Evolutionary conservation across 2,329 filamentous ascomycete species (phyloP), one percentile per base, ranked within the genome.

Genomic region (Orbilia oligospora): DNA sequence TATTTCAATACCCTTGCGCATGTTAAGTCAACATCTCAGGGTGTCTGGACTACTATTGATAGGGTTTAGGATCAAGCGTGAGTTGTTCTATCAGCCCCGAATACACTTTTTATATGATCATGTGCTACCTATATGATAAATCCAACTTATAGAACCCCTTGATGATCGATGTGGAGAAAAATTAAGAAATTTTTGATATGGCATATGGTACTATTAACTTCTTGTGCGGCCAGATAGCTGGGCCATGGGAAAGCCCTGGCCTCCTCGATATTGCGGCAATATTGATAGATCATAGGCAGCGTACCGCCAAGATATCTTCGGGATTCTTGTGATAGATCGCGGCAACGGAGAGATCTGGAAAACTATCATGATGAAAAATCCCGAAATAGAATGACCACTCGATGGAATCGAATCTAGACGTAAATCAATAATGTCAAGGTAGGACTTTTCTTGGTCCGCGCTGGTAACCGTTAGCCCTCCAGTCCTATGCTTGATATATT

Each of bases 281-380:
- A 20, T 58, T 5, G 30, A 38, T 38, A 58, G 18, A 38, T 36
- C n/a, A 22, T 38, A 20, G 18, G 44, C 44, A 18, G n/a, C 38
- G 2, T 27, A 5, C 27, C 16, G 18, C 53, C 33, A n/a, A 58
- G 10, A 33, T 18, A 9, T 58, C 53, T 58, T 38, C 53, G 12
- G 24, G 18, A 14, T 38, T 1, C 53, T 58, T 58, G 30, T 36
- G 30, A 22, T 36, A 5, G 27, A 38, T 58, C 30, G 16, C 18
- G 30, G 53, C 53, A 58, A 38, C 53, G 53, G 53, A 58, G 53
- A 9, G 30, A 38, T 58, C 27, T 38, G 18, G 30, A 58, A 58
- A 58, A 58, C 44, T 38, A 38, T 9, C 30, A 22, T 30, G 30
- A 22, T 30, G 6, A 0, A 20, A 24, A 22, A 22, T 38, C 18